Evolutionary conservation across 208 protist genomes (phyloP).

Genomic region (Sergeia podlipaevii): DNA sequence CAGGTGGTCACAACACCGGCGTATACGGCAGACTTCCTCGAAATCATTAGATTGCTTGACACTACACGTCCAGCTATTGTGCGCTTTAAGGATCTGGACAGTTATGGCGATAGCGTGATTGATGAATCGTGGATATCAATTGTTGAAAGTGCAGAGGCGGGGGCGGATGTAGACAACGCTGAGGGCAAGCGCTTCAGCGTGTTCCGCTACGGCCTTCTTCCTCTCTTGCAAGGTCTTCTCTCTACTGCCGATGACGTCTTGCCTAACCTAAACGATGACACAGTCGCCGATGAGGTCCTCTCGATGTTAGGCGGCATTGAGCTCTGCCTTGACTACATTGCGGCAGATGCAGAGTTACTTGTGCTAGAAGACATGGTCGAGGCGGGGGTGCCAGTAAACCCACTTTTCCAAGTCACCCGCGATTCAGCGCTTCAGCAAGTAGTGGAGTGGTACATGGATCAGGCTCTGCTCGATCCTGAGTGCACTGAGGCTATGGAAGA

Average conservation of each 20-base stretch:
- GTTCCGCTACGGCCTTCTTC: conserved; percentile 69
- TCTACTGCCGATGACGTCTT: conserved; percentile 71
- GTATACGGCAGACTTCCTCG: too few species aligned
- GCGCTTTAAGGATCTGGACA: conserved; percentile 15
- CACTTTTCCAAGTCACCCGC: too few species aligned
- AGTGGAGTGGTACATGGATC: conserved; percentile 11
- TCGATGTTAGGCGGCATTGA: conserved; percentile 69
- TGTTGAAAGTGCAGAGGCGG: conserved; percentile 55
- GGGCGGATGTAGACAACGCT: conserved; percentile 25
- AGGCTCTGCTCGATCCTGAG: conserved; percentile 17
- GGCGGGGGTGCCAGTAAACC: not conserved
- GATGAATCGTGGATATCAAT: conserved; percentile 78
- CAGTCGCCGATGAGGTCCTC: conserved; percentile 51
- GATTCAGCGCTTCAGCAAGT: too few species aligned
- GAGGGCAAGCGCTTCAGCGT: conserved; percentile 48
- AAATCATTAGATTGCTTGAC: too few species aligned
- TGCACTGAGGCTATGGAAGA: conserved; percentile 18
- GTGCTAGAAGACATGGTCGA: not conserved
- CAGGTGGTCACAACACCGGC: too few species aligned
- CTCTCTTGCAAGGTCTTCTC: conserved; percentile 73
- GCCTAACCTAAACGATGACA: conserved; percentile 42
- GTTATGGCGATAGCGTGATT: conserved; percentile 47
- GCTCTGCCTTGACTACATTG: conserved; percentile 73
- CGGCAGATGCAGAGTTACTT: conserved; percentile 33
- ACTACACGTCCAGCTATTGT: conserved; percentile 1